Evolutionary conservation across 2,329 filamentous ascomycete genomes (phyloP).

Genomic region (Cladophialophora yegresii): DNA sequence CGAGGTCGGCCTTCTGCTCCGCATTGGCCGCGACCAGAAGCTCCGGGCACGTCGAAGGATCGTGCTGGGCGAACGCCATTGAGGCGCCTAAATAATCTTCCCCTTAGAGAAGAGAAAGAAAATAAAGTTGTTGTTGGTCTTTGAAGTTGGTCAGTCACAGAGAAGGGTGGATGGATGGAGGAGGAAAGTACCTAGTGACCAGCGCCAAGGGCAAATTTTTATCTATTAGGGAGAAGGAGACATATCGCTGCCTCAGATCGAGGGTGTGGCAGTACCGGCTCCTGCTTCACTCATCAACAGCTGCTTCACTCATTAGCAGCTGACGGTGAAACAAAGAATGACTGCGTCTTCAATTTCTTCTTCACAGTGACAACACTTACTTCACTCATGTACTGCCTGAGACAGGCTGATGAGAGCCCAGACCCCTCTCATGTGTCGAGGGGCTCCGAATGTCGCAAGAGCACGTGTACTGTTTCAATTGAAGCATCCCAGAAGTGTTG

Average conservation of each 20-base stretch:
- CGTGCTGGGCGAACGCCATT: constrained; percentile 5
- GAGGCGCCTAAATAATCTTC: not conserved
- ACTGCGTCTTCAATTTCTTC: not conserved
- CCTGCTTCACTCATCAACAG: constrained; percentile 13
- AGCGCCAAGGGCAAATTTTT: constrained; percentile 12
- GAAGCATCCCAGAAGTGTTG: not conserved
- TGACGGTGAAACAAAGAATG: not conserved
- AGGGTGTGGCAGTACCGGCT: constrained; percentile 5
- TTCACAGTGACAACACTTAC: not conserved
- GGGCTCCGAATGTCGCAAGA: not conserved
- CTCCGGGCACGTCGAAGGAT: constrained; percentile 13
- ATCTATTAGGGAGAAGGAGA: not conserved
- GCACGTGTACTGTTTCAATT: not conserved
- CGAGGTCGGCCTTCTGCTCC: not conserved
- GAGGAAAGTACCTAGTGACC: constrained; percentile 3
- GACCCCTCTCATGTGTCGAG: not conserved
- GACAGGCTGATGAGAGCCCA: not conserved
- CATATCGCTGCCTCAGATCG: not conserved
- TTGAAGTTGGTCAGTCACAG: constrained; percentile 22
- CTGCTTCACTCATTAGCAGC: constrained; percentile 11
- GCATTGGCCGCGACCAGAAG: not conserved
- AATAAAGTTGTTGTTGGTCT: constrained; percentile 1
- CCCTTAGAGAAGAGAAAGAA: not conserved
- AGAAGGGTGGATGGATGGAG: not conserved
- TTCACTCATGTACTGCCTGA: not conserved